Conservation (phyloP, 495 filamentous ascomycete species). For the Penicillium robsamsonii region DNA sequence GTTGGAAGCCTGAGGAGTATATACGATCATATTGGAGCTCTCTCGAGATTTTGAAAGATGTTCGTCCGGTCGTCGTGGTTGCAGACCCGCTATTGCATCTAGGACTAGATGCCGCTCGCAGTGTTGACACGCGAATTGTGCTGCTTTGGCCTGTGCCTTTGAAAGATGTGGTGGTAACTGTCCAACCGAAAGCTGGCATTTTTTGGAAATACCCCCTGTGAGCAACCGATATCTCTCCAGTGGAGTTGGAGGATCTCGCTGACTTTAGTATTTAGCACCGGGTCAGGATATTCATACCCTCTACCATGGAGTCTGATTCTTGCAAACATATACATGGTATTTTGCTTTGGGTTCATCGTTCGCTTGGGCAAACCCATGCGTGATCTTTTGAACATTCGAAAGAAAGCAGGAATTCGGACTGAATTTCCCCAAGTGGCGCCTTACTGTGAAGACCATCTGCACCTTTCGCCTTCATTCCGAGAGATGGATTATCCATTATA, state of each 20-base stretch:
- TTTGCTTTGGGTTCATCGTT: constrained; percentile 13
- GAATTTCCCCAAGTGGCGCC: constrained; percentile 32
- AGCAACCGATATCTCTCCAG: constrained; percentile 5
- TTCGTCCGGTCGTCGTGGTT: constrained; percentile 44
- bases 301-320: constrained; percentile 42
- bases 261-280: constrained; percentile 28
- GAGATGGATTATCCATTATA: constrained; percentile 46
- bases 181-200: constrained; percentile 34
- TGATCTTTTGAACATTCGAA: constrained; percentile 20
- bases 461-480: constrained; percentile 37
- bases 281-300: constrained; percentile 48
- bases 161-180: constrained; percentile 38
- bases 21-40: constrained; percentile 45
- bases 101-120: constrained; percentile 47
- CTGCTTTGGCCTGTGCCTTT: constrained; percentile 40
- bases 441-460: constrained; percentile 36
- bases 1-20: constrained; percentile 51
- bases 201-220: constrained; percentile 50
- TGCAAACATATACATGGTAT: constrained; percentile 35
- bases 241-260: constrained; percentile 3
- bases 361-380: constrained; percentile 21
- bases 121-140: constrained; percentile 26
- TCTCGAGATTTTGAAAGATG: constrained; percentile 39
- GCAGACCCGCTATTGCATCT: constrained; percentile 52
- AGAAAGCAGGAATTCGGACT: constrained; percentile 28